Conservation (phyloP, 768 basidiomycete species). For the Candolleomyces eurysporus region DNA sequence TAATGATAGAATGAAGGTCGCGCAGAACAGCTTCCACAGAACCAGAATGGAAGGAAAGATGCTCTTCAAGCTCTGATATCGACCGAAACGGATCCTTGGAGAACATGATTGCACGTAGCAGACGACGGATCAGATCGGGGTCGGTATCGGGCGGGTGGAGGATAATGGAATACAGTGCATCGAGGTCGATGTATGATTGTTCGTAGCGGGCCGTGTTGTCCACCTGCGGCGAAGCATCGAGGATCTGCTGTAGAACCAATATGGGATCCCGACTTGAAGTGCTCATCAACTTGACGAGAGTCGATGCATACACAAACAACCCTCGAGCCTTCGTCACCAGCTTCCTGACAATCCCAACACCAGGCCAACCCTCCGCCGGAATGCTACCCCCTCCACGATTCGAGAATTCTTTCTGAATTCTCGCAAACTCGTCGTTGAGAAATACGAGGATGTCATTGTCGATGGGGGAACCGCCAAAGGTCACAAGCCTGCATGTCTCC, state of each 20-base stretch:
- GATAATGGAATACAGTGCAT: not conserved
- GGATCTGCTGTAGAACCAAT: not conserved
- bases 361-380: not conserved
- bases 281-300: not conserved
- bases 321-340: not conserved
- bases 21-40: not conserved
- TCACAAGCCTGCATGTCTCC: no score
- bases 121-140: not conserved
- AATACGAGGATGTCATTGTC: not conserved
- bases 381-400: not conserved
- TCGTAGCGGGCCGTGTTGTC: not conserved
- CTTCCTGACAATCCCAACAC: not conserved
- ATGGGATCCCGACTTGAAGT: not conserved
- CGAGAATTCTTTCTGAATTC: not conserved
- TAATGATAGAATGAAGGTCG: not conserved
- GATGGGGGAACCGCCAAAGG: not conserved
- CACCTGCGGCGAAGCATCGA: not conserved
- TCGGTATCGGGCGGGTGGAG: not conserved
- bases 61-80: not conserved
- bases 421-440: not conserved
- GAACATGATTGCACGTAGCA: not conserved
- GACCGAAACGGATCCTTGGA: not conserved
- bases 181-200: not conserved
- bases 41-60: not conserved
- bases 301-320: not conserved